These are phyloP conservation scores for Epithemia pelagica DNA, from an alignment of 108 stramenopile species.

Conservation along the genomic window DNA sequence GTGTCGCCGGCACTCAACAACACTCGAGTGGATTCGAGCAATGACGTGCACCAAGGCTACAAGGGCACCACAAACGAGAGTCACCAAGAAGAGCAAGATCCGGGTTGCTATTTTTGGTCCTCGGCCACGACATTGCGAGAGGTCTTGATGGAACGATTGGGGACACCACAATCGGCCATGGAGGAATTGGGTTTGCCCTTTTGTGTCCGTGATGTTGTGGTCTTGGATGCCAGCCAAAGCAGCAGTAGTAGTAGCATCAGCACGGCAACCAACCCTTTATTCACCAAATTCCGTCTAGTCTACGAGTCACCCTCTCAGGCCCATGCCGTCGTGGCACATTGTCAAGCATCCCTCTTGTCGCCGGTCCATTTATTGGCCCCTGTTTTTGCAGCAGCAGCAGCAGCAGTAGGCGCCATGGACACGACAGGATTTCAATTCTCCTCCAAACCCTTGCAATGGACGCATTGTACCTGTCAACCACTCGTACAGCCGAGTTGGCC, in stretches of 20 bases:
- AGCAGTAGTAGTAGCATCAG: neutral
- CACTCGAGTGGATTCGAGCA: no score
- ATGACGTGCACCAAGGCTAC: neutral
- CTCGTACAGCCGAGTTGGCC: slow-evolving; percentile 35
- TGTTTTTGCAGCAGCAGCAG: neutral
- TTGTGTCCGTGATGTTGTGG: slow-evolving; percentile 16
- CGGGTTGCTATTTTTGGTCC: slow-evolving; percentile 19
- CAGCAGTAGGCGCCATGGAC: slow-evolving; percentile 1
- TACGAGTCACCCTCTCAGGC: slow-evolving; percentile 27
- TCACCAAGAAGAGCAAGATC: slow-evolving; percentile 9
- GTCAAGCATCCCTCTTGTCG: slow-evolving; percentile 20
- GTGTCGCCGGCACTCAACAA: no score
- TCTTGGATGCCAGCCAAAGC: slow-evolving; percentile 15
- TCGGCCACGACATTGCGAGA: slow-evolving; percentile 5
- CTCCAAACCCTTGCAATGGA: slow-evolving; percentile 38
- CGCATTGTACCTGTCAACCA: slow-evolving; percentile 37
- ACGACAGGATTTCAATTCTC: slow-evolving; percentile 26
- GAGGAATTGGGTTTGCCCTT: neutral
- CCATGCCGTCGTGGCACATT: slow-evolving; percentile 11
- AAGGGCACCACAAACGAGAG: neutral
- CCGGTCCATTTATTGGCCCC: slow-evolving; percentile 22
- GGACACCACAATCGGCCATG: slow-evolving; percentile 1
- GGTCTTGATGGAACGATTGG: slow-evolving; percentile 8
- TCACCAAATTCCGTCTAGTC: slow-evolving; percentile 37
- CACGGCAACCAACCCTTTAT: slow-evolving; percentile 12